phyloP scores from a whole-genome alignment of 495 filamentous ascomycete genomes.

The Darksidea phi region DNA sequence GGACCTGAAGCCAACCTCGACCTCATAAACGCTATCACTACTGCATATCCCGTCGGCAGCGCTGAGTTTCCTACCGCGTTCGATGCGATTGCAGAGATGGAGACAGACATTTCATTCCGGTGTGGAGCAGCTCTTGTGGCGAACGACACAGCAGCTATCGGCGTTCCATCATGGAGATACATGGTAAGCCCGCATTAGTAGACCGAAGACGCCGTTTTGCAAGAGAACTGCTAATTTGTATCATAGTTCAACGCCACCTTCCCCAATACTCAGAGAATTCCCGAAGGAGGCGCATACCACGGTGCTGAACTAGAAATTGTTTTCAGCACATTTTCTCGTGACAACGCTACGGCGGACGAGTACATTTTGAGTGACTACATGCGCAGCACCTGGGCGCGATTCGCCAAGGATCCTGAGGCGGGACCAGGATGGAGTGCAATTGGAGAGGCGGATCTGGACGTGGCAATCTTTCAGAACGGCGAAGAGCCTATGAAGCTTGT shows the following conservation, averaged over 20 bases:
- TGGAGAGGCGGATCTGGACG: background rate
- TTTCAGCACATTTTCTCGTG: conserved; percentile 39
- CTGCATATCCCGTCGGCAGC: too few species aligned
- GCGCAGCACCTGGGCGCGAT: conserved; percentile 41
- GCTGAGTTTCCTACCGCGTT: background rate
- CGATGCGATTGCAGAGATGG: conserved; percentile 34
- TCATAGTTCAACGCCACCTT: conserved; percentile 44
- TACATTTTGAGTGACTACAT: conserved; percentile 33
- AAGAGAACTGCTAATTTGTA: too few species aligned
- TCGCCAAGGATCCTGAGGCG: conserved; percentile 39
- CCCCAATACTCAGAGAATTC: conserved; percentile 35
- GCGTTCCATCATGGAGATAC: conserved; percentile 39
- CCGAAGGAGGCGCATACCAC: conserved; percentile 37
- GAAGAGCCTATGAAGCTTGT: too few species aligned
- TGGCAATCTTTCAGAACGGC: too few species aligned
- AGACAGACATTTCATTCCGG: conserved; percentile 38
- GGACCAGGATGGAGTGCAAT: conserved; percentile 34
- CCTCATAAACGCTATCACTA: too few species aligned
- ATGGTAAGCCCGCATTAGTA: too few species aligned
- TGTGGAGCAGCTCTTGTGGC: conserved; percentile 34
- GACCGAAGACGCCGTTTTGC: too few species aligned
- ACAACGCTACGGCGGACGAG: conserved; percentile 34
- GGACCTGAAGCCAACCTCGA: too few species aligned
- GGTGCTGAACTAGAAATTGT: conserved; percentile 38
- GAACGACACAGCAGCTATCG: conserved; percentile 24